phyloP scores from a whole-genome alignment of 2,329 filamentous ascomycete genomes.

The Ophiostoma novo-ulmi region DNA sequence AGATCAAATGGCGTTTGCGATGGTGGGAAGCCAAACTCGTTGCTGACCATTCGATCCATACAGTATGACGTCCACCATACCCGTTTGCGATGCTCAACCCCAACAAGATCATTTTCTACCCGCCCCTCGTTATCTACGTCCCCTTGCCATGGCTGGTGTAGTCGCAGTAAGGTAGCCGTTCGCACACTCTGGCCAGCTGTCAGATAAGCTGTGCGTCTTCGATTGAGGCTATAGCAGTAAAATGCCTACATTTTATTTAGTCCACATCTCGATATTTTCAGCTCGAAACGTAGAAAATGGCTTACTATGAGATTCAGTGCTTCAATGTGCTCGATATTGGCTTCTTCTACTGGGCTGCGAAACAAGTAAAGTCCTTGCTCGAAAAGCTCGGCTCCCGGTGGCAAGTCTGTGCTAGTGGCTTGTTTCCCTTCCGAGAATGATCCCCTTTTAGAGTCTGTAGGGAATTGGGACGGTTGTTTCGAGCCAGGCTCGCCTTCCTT shows the following conservation, averaged over 20 bases:
- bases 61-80: conserved; percentile 6
- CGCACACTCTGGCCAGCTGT: not conserved
- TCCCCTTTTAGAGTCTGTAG: not conserved
- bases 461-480: not conserved
- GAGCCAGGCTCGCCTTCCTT: not conserved
- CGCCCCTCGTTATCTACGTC: not conserved
- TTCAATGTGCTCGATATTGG: not conserved
- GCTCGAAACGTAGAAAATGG: not conserved
- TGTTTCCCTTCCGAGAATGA: not conserved
- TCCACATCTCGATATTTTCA: not conserved
- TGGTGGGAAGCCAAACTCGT: not conserved
- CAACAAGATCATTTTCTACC: not conserved
- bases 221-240: not conserved
- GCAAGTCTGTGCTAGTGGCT: not conserved
- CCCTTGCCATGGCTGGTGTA: not conserved
- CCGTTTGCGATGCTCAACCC: not conserved
- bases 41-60: conserved; percentile 1
- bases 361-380: not conserved
- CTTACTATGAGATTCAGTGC: not conserved
- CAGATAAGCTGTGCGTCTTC: not conserved
- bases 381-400: not conserved
- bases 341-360: not conserved
- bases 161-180: not conserved
- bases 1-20: not conserved
- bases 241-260: not conserved